Base-by-base conservation (phyloP, 495 filamentous ascomycete genomes). In the Hypoxylon perforatum region DNA sequence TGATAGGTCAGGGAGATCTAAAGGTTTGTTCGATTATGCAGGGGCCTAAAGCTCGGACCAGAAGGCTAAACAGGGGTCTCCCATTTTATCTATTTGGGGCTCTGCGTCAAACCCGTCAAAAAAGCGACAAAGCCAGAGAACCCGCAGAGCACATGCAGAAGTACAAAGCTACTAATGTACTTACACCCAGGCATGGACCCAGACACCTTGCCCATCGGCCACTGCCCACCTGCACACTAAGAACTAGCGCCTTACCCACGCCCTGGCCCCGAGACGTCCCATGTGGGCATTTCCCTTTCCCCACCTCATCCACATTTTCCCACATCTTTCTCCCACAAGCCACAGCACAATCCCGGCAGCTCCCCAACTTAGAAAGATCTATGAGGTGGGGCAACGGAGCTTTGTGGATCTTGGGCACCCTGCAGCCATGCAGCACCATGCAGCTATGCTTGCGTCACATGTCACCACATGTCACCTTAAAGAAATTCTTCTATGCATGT, bases 71-170 rank as follows among this genome's bases (percentile, higher is more conserved):
- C 66, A 65, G 57, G 66, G 66, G 61, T 69, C 66, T 54, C 51
- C 66, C 61, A 61, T 41, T 47, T 69, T 69, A n/a, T 69, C 66
- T 69, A 69, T 69, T 69, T 69, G 66, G 66, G 66, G 66, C 66
- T 69, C 66, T 69, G 66, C 66, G 60, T 64, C 51, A 57, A 69
- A 63, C 60, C 58, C 53, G 65, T 33, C 30, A 33, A 33, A 33
- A n/a, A n/a, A n/a, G n/a, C n/a, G n/a, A n/a, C n/a, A n/a, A n/a
- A n/a, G n/a, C n/a, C n/a, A n/a, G n/a, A n/a, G n/a, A n/a, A 68
- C 45, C 48, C 21, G 47, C 58, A 25, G 46, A 50, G 55, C 45
- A 41, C 22, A 53, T 53, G 49, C 49, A 54, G 51, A 23, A 28
- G 33, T 57, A 56, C 35, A 25, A 61, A 56, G 39, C 23, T 66